phyloP scores from a whole-genome alignment of 73 alveolate genomes.

The Paramecium sonneborni region DNA sequence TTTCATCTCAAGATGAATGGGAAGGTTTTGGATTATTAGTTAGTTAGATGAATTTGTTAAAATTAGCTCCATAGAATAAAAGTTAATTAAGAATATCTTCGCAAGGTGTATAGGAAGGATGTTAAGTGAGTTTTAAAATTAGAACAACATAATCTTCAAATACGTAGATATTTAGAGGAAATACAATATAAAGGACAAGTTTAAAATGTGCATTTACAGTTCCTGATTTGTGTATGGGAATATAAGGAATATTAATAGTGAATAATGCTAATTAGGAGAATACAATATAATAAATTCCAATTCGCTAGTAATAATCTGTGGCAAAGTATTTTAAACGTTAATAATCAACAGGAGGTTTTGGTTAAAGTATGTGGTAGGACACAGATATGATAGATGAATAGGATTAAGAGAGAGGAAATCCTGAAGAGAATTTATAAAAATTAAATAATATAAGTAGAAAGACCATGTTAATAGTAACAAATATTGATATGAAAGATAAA shows the following conservation, averaged over 20 bases:
- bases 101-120: not conserved
- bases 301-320: not conserved
- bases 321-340: not conserved
- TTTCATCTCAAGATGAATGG: not conserved
- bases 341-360: not conserved
- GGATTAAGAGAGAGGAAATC: not conserved
- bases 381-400: not conserved
- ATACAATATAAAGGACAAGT: constrained; percentile 3
- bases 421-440: not conserved
- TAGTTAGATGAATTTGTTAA: constrained; percentile 10
- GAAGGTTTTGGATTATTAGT: constrained; percentile 61
- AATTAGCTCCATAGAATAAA: constrained; percentile 37
- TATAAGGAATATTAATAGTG: not conserved
- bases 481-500: not conserved
- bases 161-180: constrained; percentile 1
- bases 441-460: not conserved
- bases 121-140: not conserved
- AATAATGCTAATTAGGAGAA: not conserved
- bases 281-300: not conserved
- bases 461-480: not conserved
- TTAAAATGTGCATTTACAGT: not conserved
- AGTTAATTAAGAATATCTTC: constrained; percentile 30
- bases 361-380: not conserved
- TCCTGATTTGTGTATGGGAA: constrained; percentile 2
- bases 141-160: not conserved